phyloP scores from a whole-genome alignment of 2,329 filamentous ascomycete genomes.

The Tolypocladium ophioglossoides region DNA sequence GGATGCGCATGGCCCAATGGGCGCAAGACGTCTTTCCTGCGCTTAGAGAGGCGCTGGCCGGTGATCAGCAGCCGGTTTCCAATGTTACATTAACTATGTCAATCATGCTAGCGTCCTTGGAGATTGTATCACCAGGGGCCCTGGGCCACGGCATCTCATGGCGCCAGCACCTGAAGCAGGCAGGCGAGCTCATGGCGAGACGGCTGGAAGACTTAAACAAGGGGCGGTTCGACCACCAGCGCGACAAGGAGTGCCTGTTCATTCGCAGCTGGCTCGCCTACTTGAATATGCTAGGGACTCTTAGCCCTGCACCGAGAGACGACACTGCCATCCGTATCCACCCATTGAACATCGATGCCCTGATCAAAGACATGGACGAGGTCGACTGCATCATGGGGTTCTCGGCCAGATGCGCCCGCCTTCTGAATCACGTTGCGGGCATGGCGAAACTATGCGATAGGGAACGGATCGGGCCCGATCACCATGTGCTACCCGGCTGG shows the following conservation, averaged over 20 bases:
- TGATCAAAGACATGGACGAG: slow-evolving; percentile 33
- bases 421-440: slow-evolving; percentile 66
- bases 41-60: slow-evolving; percentile 55
- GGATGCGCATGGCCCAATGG: slow-evolving; percentile 69
- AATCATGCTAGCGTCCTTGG: slow-evolving; percentile 75
- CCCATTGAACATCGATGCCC: neutral
- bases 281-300: slow-evolving; percentile 65
- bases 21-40: slow-evolving; percentile 69
- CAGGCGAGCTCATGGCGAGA: slow-evolving; percentile 62
- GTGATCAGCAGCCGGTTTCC: slow-evolving; percentile 51
- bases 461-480: slow-evolving; percentile 45
- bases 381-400: slow-evolving; percentile 67
- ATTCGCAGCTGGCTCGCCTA: slow-evolving; percentile 77
- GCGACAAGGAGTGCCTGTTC: slow-evolving; percentile 58
- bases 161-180: slow-evolving; percentile 68
- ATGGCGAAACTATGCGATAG: slow-evolving; percentile 59
- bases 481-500: slow-evolving; percentile 37
- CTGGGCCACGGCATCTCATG: slow-evolving; percentile 74
- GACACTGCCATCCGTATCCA: neutral
- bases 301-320: slow-evolving; percentile 43
- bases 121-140: slow-evolving; percentile 72
- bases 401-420: slow-evolving; percentile 58
- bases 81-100: slow-evolving; percentile 68
- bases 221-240: slow-evolving; percentile 24
- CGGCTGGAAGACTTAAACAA: slow-evolving; percentile 31